Evolutionary conservation across 768 basidiomycete species (phyloP).

Genomic region (Suillus occidentalis): DNA sequence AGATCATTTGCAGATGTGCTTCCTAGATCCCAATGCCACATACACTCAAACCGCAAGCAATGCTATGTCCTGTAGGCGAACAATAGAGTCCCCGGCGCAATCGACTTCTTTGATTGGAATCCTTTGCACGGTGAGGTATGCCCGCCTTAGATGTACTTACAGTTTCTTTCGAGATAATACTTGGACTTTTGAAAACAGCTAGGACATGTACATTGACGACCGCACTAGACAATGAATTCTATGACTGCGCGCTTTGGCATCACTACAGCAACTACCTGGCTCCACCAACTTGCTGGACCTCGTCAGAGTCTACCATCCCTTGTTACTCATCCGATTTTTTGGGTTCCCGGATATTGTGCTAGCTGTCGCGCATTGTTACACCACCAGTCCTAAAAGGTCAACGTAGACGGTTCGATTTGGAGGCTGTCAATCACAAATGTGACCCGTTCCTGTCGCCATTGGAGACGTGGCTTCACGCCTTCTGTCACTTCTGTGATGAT

Average conservation of each 20-base stretch:
- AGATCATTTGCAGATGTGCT: neutral
- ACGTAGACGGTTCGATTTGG: neutral
- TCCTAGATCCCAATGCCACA: conserved; percentile 70
- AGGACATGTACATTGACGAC: neutral
- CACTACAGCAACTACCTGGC: neutral
- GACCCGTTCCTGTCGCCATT: neutral
- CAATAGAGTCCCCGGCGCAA: neutral
- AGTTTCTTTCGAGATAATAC: neutral
- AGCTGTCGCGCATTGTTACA: neutral
- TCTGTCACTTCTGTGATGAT: neutral
- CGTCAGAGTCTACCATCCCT: neutral
- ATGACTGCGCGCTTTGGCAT: neutral
- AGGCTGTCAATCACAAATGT: neutral
- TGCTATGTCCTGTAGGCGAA: neutral
- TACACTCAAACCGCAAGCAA: neutral
- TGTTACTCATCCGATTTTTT: neutral
- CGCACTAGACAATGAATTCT: neutral
- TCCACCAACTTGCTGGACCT: neutral
- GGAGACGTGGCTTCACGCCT: neutral
- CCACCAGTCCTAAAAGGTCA: neutral
- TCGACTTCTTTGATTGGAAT: neutral
- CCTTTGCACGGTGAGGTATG: neutral
- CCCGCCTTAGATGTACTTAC: neutral
- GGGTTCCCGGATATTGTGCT: neutral
- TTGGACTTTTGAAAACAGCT: neutral